Conservation (phyloP, 2,329 filamentous ascomycete genomes). For the Blastomyces silverae region DNA sequence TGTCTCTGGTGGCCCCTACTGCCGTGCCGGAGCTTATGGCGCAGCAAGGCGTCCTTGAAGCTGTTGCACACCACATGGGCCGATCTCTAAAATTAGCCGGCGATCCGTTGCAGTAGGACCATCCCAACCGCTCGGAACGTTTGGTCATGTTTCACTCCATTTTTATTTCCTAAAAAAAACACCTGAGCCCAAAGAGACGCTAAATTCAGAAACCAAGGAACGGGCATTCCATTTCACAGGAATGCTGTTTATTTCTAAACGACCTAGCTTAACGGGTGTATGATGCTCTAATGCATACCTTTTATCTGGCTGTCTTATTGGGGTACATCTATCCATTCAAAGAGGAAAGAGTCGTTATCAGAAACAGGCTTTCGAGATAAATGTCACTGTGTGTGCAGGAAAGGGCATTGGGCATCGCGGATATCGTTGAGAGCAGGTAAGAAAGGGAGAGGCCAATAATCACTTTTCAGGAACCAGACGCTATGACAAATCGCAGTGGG, state of each 20-base stretch:
- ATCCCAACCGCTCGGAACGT: background rate
- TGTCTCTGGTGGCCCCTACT: too few species aligned
- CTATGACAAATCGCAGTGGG: background rate
- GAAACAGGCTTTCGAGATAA: background rate
- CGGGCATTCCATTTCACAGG: background rate
- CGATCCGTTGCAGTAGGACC: background rate
- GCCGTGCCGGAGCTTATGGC: too few species aligned
- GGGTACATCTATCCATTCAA: background rate
- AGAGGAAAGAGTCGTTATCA: background rate
- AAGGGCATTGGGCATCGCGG: background rate
- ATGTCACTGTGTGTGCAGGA: background rate
- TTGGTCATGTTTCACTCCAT: background rate
- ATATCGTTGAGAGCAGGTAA: background rate
- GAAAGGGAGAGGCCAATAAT: background rate
- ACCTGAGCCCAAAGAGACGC: background rate
- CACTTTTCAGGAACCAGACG: background rate
- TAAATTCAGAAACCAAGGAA: background rate
- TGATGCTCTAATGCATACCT: background rate
- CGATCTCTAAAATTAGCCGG: too few species aligned
- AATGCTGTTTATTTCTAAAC: background rate
- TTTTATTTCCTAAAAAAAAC: background rate
- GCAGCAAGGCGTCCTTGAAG: too few species aligned
- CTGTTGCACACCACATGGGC: too few species aligned
- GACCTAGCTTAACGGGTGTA: background rate
- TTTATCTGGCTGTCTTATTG: too few species aligned